phyloP scores from a whole-genome alignment of 148 eudicot genomes.

The Amaranthus palmeri region DNA sequence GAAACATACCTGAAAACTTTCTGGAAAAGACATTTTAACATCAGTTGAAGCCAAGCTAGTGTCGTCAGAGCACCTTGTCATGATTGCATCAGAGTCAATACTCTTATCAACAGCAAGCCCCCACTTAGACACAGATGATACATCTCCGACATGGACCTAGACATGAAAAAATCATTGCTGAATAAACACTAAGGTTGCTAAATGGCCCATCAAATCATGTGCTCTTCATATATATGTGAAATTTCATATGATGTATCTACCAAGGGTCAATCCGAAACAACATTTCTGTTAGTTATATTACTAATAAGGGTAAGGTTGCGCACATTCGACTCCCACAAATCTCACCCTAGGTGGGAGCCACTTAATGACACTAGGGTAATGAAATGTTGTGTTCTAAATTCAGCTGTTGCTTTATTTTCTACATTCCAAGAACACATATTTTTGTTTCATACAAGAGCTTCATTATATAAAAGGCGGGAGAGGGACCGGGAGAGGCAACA shows the following conservation, averaged over 20 bases:
- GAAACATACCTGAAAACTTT: slow-evolving; percentile 29
- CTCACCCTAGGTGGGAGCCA: no score
- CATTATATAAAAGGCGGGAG: neutral
- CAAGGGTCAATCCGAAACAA: no score
- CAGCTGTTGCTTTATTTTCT: neutral
- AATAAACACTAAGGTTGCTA: neutral
- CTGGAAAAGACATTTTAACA: slow-evolving; percentile 22
- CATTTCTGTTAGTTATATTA: no score
- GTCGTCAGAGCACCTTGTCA: slow-evolving; percentile 20
- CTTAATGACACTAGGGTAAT: no score
- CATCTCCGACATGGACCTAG: slow-evolving; percentile 15
- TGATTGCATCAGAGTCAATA: slow-evolving; percentile 16
- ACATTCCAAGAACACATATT: neutral
- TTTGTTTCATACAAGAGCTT: neutral
- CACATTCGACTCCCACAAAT: no score
- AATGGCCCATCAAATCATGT: no score
- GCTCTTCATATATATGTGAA: no score
- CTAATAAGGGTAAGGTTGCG: no score
- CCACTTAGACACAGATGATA: slow-evolving; percentile 13
- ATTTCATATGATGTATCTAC: no score
- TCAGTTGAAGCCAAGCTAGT: slow-evolving; percentile 17
- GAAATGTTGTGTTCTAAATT: no score
- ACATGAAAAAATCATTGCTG: slow-evolving; percentile 5
- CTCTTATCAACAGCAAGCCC: slow-evolving; percentile 15
- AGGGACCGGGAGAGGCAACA: neutral